Evolutionary conservation across 73 alveolate genomes (phyloP).

Genomic region (Stentor coeruleus): DNA sequence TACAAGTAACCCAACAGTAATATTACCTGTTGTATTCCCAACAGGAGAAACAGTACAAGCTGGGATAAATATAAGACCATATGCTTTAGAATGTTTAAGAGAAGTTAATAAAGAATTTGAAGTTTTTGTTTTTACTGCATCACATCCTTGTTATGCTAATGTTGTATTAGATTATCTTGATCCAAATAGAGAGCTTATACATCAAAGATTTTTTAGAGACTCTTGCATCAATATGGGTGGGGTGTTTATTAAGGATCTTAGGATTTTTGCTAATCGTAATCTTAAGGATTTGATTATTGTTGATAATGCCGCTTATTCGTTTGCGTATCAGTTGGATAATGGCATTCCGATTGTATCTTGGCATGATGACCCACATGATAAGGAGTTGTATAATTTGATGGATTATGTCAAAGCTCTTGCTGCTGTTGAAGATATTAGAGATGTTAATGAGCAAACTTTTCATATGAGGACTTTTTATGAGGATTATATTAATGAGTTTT

Average conservation of each 20-base stretch:
- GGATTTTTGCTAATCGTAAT: conserved; percentile 48
- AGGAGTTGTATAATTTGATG: conserved; percentile 34
- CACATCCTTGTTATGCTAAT: conserved; percentile 54
- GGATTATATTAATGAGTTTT: too few species aligned
- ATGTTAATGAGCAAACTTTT: too few species aligned
- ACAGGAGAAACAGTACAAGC: too few species aligned
- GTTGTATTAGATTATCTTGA: conserved; percentile 55
- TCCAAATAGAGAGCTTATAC: conserved; percentile 44
- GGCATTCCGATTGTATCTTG: conserved; percentile 64
- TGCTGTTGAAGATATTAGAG: conserved; percentile 42
- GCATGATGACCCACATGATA: conserved; percentile 57
- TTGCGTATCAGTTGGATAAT: conserved; percentile 45
- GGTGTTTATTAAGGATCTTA: conserved; percentile 55
- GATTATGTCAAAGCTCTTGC: conserved; percentile 31
- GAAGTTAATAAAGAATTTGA: conserved; percentile 51
- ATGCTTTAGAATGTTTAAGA: conserved; percentile 44
- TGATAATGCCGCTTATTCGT: conserved; percentile 59
- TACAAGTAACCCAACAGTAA: too few species aligned
- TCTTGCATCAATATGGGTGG: conserved; percentile 55
- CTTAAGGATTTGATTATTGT: conserved; percentile 47
- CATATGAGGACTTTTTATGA: too few species aligned
- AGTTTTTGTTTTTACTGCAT: conserved; percentile 58
- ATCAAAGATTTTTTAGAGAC: conserved; percentile 61
- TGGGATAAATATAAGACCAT: conserved; percentile 61
- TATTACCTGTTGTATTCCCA: too few species aligned